Base-by-base conservation (phyloP, 106 monocot genomes). In the Acorus gramineus region DNA sequence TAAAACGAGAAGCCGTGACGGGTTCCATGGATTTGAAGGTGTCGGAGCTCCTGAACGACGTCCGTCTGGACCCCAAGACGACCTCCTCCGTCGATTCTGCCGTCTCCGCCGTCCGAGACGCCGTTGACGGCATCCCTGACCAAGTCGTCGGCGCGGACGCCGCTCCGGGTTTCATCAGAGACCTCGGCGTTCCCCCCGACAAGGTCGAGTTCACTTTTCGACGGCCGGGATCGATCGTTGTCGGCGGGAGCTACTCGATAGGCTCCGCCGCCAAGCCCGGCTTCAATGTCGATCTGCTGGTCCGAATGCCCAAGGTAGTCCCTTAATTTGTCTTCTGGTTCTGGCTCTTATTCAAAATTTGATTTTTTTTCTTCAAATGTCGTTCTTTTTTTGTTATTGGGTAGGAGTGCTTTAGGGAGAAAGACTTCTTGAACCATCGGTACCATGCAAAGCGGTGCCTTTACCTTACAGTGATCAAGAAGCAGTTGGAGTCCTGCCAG, bases 391-490 rank as follows among this genome's bases (percentile, higher is more conserved):
- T 46, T 45, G 28, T 4, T 64, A 43, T 11, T 46, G 9, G 58
- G 8, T 9, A 77, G 82, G 76, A 86, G 56, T 80, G 80, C 28
- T 87, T 79, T 65, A 84, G 79, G 10, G 78, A 86, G 64, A 90
- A 86, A 57, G 86, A 87, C 56, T 90, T 85, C 66, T 52, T 85
- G 78, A 92, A 98, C 58, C 85, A 98, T 73, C 76, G 77, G 47
- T 98, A 98, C 64, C 98, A 98, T 73, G 98, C 91, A 14, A 98
- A 85, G 70, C 87, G 96, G 45, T 78, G 85, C 49, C 87, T 98
- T 73, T 98, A 88, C 69, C 78, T 98, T 14, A 65, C 60, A n/a
- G 96, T 81, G 42, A 84, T 98, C 7, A 79, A 79, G 55, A 79
- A 67, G 54, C 77, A 69, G 49, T 67, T 98, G 66, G 83, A 78